Base-by-base conservation (phyloP, 352 stramenopile species). In the Globisporangium alternatum region DNA sequence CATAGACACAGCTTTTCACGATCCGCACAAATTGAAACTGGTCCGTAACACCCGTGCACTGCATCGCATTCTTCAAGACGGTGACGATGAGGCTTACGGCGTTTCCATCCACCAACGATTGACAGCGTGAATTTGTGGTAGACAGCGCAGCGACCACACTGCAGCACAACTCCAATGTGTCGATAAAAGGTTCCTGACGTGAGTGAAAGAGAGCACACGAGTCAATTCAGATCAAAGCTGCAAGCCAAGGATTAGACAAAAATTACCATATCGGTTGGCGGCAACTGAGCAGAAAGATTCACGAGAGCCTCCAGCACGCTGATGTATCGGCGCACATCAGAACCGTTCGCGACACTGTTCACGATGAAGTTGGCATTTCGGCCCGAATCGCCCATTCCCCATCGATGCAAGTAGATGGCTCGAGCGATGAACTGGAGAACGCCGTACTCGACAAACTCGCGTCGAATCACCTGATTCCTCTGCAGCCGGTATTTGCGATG, bases 141-240 rank as follows among this genome's bases (percentile, higher is more conserved):
- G 73, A 52, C 19, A 84, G 59, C 25, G 69, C 62, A 15, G 67
- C 73, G 19, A 81, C 53, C 1, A 84, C 58, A 63, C 64, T 73
- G 35, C 76, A 80, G 33, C 65, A 74, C 6, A 72, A 19, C 57
- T 84, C 66, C 28, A 84, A 52, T 8, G 73, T 71, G 31, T 80
- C 73, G 4, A 58, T 45, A 19, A 72, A 78, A 13, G 74, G 73
- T 30, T 74, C 66, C 73, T 83, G 30, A 3, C 21, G n/a, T 47
- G 15, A 3, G 25, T 17, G 13, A 30, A 28, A 8, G 1, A 56
- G 35, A 43, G 33, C 19, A 51, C 25, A 15, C 2, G 2, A 43
- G 12, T 35, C 3, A n/a, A 17, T 49, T 2, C 35, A 49, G 35
- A 22, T 48, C 4, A 28, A 25, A 25, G 39, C 30, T 30, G 25